Base-by-base conservation (phyloP, 352 stramenopile species). In the Pythium myriotylum region DNA sequence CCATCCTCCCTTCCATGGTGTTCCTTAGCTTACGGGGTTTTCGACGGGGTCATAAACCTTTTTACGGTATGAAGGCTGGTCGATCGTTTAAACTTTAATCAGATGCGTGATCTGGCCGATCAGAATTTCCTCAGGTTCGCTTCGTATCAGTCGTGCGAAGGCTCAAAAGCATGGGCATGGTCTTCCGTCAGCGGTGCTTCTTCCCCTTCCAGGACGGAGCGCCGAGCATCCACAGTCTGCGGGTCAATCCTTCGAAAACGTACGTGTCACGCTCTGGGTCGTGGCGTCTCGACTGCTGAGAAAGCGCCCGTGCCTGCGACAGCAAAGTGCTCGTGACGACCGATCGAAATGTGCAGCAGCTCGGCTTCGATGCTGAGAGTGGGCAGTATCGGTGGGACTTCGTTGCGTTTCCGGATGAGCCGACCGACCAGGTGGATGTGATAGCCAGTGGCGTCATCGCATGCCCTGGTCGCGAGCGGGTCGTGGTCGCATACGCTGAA, bases 261-360 rank as follows among this genome's bases (percentile, higher is more conserved):
- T 88, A 45, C 2, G 59, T 35, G 24, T 0, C 10, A n/a, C 5
- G 29, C 29, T 35, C 5, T 35, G 29, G 29, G 29, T 32, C 4
- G 0, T 19, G 29, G 10, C 26, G 27, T 22, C 4, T 8, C 17
- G 26, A 40, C 46, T 41, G 46, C 22, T 43, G 16, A 46, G 10
- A 60, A 27, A 29, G 39, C 19, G 1, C 59, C 1, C 39, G 32
- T 26, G 19, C 22, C 8, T 53, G 20, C 16, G 47, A 47, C 42
- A 92, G 80, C n/a, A 69, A 74, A 20, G 81, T 87, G n/a, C 69
- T 89, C 10, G 76, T 89, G 14, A 79, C 79, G 41, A 92, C 83
- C 4, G 83, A 92, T 47, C 77, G 77, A 48, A 77, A 70, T 0
- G 81, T 91, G 49, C 67, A 67, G 12, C 37, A 84, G 6, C 48